Base-by-base conservation (phyloP, 805 yeast species). In the Starmera pachycereana region DNA sequence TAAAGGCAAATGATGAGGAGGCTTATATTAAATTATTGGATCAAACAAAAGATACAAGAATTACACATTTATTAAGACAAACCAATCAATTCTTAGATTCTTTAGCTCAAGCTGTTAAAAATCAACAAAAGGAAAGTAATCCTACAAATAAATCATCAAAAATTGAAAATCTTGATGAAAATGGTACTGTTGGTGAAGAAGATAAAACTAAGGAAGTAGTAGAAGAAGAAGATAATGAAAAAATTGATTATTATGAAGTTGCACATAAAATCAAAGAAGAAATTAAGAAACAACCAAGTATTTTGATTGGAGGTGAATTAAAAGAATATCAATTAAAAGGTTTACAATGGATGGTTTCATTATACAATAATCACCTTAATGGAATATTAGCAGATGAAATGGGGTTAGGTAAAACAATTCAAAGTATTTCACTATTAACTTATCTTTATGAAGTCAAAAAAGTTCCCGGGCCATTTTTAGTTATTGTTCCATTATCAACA, bases 321-420 rank as follows among this genome's bases (percentile, higher is more conserved):
- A 84, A 84, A 56, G 94, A 84, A 52, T 84, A 84, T 57, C 95
- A 92, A 63, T 29, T 92, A 37, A 83, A 83, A 58, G 99, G 99
- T 56, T 69, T 92, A 41, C 96, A 92, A 58, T 92, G 99, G 99
- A 92, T 92, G 98, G 95, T 92, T 4, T 92, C 98, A 0, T 65
- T 92, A 43, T 92, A 74, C 66, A 92, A 92, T 58, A 92, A 92
- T 62, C 95, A 87, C 60, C 71, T 92, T 53, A 92, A 92, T 58
- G 99, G 99, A 69, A 92, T 92, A 48, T 65, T 92, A 42, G 99
- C 99, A 1, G 99, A 92, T 68, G 99, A 92, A 63, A 92, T 92
- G 99, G 99, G 99, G 47, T 70, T 92, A 46, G 99, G 99, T 60
- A 92, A 92, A 59, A 92, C 99, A 61, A 68, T 53, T 73, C 94